Evolutionary conservation across 805 yeast species (phyloP), one percentile per base, ranked within the genome.

Genomic region (Candida pini): DNA sequence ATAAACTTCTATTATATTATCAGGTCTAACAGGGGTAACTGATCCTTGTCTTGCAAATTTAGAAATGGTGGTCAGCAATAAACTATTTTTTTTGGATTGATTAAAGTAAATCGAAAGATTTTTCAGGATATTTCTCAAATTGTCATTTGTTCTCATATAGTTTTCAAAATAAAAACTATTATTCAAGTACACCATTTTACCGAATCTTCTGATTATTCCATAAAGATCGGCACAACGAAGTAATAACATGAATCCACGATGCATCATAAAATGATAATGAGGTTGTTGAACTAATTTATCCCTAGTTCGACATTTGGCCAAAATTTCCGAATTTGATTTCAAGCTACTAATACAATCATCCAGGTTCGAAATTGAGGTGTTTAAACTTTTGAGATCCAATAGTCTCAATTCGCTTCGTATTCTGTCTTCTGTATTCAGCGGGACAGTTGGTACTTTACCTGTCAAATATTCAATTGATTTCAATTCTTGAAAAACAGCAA

Each of bases 151-250:
- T 17, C 53, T 49, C 13, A 51, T 41, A 45, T 64, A 68, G 20
- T 61, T 60, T 33, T 64, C 62, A 33, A 64, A 65, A 43, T 71
- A 73, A 33, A 60, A 53, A 34, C 57, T 49, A 50, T 74, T 72
- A 26, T 72, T 66, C 17, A 64, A 52, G 43, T 63, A 71, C 6
- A 70, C 47, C 29, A 68, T 64, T 38, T 73, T 62, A 4, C 78
- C 78, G 33, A 67, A 57, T 38, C 62, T 62, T 32, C 80, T 57
- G 16, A 70, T 44, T 3, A 69, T 53, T 5, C 68, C 60, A 45
- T 73, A 73, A 21, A 73, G 35, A 44, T 74, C 80, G 28, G 77
- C 75, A 27, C 71, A 47, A 31, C 74, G 55, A 23, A 72, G 45
- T 4, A 73, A 56, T 34, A 66, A 41, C 6, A 64, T 39, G 33